These are phyloP conservation scores for Aphanomyces euteiches DNA, from an alignment of 352 stramenopile species.

Conservation along the genomic window DNA sequence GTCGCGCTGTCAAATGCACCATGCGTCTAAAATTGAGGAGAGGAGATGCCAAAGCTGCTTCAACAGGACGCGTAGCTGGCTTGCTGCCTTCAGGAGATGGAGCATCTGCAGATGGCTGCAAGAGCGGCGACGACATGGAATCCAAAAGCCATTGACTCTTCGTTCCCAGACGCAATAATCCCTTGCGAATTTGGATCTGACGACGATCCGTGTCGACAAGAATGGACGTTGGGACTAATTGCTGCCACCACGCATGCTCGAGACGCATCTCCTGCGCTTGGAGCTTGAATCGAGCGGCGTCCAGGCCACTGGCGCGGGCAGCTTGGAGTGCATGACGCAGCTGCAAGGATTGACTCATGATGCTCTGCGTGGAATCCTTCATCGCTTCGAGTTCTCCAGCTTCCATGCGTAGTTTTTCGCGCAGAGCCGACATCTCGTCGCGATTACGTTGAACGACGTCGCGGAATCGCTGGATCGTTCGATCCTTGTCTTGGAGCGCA, in stretches of 20 bases:
- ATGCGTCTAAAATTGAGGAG: background rate
- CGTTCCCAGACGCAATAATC: background rate
- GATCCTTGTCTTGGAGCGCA: conserved; percentile 67
- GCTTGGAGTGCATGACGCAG: conserved; percentile 55
- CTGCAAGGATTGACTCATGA: conserved; percentile 70
- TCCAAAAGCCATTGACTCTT: conserved; percentile 8
- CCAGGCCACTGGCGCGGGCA: conserved; percentile 59
- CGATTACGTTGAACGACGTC: conserved; percentile 61
- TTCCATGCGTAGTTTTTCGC: conserved; percentile 67
- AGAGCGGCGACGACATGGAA: background rate
- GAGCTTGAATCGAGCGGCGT: conserved; percentile 69
- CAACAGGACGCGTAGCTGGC: background rate
- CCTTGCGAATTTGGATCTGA: conserved; percentile 8
- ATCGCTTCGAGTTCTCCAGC: conserved; percentile 64
- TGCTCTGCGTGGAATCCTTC: conserved; percentile 67
- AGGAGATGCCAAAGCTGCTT: background rate
- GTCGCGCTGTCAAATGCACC: background rate
- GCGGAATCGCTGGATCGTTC: conserved; percentile 75
- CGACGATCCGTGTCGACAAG: conserved; percentile 72
- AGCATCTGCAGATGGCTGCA: background rate
- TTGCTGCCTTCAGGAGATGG: background rate
- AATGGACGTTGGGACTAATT: conserved; percentile 63
- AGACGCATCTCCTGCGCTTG: conserved; percentile 57
- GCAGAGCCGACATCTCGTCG: conserved; percentile 70
- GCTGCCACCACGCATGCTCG: conserved; percentile 64